Base-by-base conservation (phyloP, 2,329 filamentous ascomycete genomes). In the Plectosphaerella cucumerina region DNA sequence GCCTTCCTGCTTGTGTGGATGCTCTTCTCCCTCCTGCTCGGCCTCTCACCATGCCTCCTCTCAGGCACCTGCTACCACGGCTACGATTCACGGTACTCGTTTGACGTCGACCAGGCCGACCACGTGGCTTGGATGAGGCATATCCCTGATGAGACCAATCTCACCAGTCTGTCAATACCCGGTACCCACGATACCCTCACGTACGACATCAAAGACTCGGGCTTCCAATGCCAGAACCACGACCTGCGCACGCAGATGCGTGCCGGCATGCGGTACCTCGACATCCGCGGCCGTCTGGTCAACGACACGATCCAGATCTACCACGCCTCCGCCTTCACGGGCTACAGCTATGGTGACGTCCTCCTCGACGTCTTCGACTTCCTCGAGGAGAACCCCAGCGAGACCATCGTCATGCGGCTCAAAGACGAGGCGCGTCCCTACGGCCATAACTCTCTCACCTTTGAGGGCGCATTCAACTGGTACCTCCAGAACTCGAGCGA, bases 161-260 rank as follows among this genome's bases (percentile, higher is more conserved):
- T 80, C 33, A 67, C 73, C 31, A 68, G 62, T 47, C 66, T 80
- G 41, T 76, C 74, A 44, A 70, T 80, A 52, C 77, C 76, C 0
- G 77, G 77, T 26, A 78, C 76, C 2, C 76, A 80, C 63, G 76
- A 80, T 60, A 78, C 76, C 21, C 72, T 80, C 71, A 78, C 77
- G 17, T 75, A 72, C 55, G 59, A 63, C 43, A 63, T 75, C 50
- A 56, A 53, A 23, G 57, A 60, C 42, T 63, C 67, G 51, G 45
- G 56, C 22, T 68, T 72, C 47, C 70, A 75, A 59, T 78, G 75
- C 59, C 77, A 80, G 62, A 77, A 76, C 58, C 66, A 66, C 56
- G 68, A 69, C 55, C 65, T 80, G 20, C 57, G 53, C 14, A 65
- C 63, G 15, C 77, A 80, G 62, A 69, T 80, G 41, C 50, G 59